phyloP scores from a whole-genome alignment of 176 grass and related monocot genomes.

The Melocanna baccifera region DNA sequence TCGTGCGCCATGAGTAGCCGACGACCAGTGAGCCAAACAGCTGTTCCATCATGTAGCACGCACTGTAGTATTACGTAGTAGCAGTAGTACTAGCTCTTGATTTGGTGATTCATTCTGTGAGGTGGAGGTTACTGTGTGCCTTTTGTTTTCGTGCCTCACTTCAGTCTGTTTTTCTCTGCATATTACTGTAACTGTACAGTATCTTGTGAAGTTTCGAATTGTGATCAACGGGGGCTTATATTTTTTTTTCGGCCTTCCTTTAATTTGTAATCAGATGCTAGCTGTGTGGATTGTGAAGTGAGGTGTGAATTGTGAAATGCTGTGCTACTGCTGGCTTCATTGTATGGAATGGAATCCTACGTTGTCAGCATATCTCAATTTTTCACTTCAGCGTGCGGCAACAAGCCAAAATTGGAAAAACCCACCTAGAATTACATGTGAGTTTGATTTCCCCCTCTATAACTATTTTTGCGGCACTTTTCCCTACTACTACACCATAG shows the following conservation, averaged over 20 bases:
- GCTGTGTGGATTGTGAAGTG: neutral
- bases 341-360: neutral
- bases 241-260: neutral
- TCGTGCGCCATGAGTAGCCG: conserved; percentile 27
- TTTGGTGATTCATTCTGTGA: neutral
- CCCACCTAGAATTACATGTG: too few relatives aligned
- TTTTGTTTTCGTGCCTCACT: neutral
- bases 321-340: neutral
- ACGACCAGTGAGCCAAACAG: neutral
- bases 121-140: neutral
- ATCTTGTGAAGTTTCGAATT: neutral
- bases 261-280: neutral
- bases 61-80: neutral
- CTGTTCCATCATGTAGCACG: conserved; percentile 43
- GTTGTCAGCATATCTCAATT: neutral
- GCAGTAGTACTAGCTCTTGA: neutral
- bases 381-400: neutral
- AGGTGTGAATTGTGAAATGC: neutral
- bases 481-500: too few relatives aligned
- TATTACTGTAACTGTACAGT: neutral
- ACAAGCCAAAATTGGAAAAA: too few relatives aligned
- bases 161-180: neutral
- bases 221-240: neutral
- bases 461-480: too few relatives aligned
- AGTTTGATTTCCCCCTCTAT: too few relatives aligned